These are phyloP conservation scores for Amanita muscaria DNA, from an alignment of 768 basidiomycete species.

Conservation along the genomic window DNA sequence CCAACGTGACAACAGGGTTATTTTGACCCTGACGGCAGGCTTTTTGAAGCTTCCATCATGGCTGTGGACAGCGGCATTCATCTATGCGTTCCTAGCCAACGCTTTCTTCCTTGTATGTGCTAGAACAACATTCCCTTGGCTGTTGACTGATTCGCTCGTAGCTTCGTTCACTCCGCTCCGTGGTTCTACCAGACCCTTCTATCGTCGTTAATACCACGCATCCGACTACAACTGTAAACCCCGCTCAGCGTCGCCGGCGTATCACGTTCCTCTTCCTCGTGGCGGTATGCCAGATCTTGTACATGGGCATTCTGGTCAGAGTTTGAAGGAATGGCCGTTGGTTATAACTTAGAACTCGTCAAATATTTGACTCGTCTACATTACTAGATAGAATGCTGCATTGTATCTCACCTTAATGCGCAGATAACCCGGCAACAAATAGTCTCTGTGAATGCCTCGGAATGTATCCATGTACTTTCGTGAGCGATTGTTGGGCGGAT, in stretches of 20 bases:
- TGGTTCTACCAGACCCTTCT: conserved; percentile 79
- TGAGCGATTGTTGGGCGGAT: too few species aligned
- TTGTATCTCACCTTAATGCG: too few species aligned
- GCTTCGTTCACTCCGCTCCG: conserved; percentile 89
- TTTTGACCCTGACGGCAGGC: conserved; percentile 65
- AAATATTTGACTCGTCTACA: too few species aligned
- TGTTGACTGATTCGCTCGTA: conserved; percentile 21
- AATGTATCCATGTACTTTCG: too few species aligned
- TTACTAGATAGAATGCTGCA: too few species aligned
- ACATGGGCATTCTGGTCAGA: conserved; percentile 78
- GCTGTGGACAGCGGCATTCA: conserved; percentile 61
- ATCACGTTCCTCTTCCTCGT: conserved; percentile 87
- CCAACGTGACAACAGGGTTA: conserved; percentile 47
- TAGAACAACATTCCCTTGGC: background rate
- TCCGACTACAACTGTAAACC: conserved; percentile 51
- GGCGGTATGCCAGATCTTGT: conserved; percentile 72
- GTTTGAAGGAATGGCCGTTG: conserved; percentile 21
- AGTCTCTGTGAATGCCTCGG: too few species aligned
- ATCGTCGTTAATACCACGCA: conserved; percentile 21
- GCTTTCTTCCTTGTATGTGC: conserved; percentile 83
- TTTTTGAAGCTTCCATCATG: conserved; percentile 55
- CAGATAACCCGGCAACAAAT: too few species aligned
- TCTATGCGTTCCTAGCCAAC: conserved; percentile 83
- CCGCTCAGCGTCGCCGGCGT: conserved; percentile 71
- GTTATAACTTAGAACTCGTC: too few species aligned